phyloP scores from a whole-genome alignment of 1,284 basidiomycete genomes.

The Marasmius sp. region DNA sequence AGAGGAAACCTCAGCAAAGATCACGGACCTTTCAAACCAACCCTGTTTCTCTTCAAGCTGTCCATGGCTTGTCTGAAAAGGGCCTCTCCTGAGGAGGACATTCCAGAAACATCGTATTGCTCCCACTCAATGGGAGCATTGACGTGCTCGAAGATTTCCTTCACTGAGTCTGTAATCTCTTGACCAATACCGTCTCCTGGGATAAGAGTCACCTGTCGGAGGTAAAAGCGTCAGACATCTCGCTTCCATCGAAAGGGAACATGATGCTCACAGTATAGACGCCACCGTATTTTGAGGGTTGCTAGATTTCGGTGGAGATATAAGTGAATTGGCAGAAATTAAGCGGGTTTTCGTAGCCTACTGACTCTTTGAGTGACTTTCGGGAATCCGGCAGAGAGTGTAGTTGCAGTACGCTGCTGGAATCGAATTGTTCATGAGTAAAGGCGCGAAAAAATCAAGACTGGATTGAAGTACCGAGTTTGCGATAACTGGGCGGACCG shows the following conservation, averaged over 20 bases:
- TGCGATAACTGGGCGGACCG: conserved; percentile 50
- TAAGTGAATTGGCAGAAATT: not conserved
- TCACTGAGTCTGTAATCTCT: conserved; percentile 98
- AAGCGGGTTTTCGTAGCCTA: not conserved
- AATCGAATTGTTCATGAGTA: conserved; percentile 8
- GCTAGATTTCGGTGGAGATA: conserved; percentile 39
- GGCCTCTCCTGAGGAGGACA: conserved; percentile 91
- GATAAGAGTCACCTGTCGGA: conserved; percentile 81
- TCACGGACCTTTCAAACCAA: conserved; percentile 93
- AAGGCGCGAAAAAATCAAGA: conserved; percentile 1
- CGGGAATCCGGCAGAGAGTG: conserved; percentile 79
- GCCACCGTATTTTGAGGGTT: conserved; percentile 94
- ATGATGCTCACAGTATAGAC: conserved; percentile 72
- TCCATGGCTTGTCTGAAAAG: conserved; percentile 99
- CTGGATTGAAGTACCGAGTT: conserved; percentile 46
- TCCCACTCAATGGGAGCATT: conserved; percentile 99
- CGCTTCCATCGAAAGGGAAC: conserved; percentile 19
- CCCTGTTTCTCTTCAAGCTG: conserved; percentile 93
- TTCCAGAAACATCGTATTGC: conserved; percentile 96
- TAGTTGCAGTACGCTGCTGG: conserved; percentile 68
- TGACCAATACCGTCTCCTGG: conserved; percentile 96
- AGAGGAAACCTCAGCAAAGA: not conserved
- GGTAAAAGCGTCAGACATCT: conserved; percentile 17
- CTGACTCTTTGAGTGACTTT: conserved; percentile 46
- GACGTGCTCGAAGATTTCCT: conserved; percentile 96